These are phyloP conservation scores for Oxytropis ochrocephala DNA, from an alignment of 306 rosid species.

Conservation along the genomic window DNA sequence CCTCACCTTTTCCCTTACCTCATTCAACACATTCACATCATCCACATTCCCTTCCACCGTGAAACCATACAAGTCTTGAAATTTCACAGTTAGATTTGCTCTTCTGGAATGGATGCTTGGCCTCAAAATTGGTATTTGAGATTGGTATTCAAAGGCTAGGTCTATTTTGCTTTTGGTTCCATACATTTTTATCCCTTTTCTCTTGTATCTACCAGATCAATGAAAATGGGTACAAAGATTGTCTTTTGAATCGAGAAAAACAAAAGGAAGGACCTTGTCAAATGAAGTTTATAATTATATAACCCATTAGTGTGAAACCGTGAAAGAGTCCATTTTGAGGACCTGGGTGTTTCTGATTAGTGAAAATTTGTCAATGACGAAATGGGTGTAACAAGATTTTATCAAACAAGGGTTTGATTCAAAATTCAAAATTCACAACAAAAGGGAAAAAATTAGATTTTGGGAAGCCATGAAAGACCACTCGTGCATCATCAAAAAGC, in stretches of 20 bases:
- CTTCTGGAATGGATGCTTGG: constrained; percentile 91
- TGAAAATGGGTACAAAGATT: constrained; percentile 14
- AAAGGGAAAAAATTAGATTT: constrained; percentile 7
- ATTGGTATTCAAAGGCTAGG: constrained; percentile 76
- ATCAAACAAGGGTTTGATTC: constrained; percentile 2
- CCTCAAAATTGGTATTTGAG: constrained; percentile 74
- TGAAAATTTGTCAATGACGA: background rate
- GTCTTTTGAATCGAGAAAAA: constrained; percentile 10
- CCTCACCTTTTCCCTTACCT: constrained; percentile 95
- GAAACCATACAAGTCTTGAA: constrained; percentile 95
- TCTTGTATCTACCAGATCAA: constrained; percentile 28
- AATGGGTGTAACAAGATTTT: constrained; percentile 27
- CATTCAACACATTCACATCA: constrained; percentile 94
- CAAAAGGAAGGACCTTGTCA: constrained; percentile 27
- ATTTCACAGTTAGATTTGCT: constrained; percentile 89
- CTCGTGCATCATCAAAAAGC: constrained; percentile 8
- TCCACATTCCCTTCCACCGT: constrained; percentile 98
- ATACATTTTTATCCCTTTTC: constrained; percentile 40
- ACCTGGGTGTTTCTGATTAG: constrained; percentile 25
- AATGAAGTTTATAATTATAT: constrained; percentile 27
- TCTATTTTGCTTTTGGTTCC: constrained; percentile 79
- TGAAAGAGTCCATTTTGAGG: constrained; percentile 38
- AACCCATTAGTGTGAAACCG: constrained; percentile 32
- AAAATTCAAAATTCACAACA: constrained; percentile 13
- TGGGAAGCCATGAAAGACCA: constrained; percentile 22